A percentile compares a stretch with the other conserved stretches of the same genome.
These are phyloP conservation scores for Peterozyma xylosa DNA, from an alignment of 805 yeast species.

Conservation along the genomic window DNA sequence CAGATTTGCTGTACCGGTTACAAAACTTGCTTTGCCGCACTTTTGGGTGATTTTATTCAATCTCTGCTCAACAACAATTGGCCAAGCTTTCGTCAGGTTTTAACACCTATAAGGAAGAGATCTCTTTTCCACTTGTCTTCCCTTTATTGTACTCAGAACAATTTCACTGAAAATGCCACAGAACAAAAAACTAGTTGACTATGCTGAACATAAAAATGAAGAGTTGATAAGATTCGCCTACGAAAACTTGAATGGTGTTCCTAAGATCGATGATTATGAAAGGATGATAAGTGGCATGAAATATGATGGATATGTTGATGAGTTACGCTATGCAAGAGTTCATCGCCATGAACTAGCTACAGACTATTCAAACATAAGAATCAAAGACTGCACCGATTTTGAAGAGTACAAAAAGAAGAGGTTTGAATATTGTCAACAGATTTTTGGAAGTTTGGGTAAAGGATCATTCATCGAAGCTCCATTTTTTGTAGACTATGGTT, in stretches of 20 bases:
- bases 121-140: no score
- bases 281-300: slow-evolving; percentile 45
- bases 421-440: slow-evolving; percentile 21
- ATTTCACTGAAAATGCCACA: no score
- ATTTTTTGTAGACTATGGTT: slow-evolving; percentile 59
- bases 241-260: slow-evolving; percentile 10
- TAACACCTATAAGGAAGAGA: no score
- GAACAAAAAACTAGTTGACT: no score
- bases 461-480: slow-evolving; percentile 47
- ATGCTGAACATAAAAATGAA: slow-evolving; percentile 14
- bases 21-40: no score
- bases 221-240: slow-evolving; percentile 15
- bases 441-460: slow-evolving; percentile 43
- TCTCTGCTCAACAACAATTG: no score
- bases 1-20: no score
- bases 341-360: slow-evolving; percentile 26
- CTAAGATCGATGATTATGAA: slow-evolving; percentile 35
- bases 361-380: slow-evolving; percentile 26
- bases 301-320: slow-evolving; percentile 13
- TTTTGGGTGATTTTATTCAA: no score
- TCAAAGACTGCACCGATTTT: slow-evolving; percentile 24
- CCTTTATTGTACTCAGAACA: no score
- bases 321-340: slow-evolving; percentile 21
- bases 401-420: slow-evolving; percentile 28
- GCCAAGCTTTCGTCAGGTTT: no score